phyloP scores from a whole-genome alignment of 1,139 yeast genomes.

The Taiozyma sp. region DNA sequence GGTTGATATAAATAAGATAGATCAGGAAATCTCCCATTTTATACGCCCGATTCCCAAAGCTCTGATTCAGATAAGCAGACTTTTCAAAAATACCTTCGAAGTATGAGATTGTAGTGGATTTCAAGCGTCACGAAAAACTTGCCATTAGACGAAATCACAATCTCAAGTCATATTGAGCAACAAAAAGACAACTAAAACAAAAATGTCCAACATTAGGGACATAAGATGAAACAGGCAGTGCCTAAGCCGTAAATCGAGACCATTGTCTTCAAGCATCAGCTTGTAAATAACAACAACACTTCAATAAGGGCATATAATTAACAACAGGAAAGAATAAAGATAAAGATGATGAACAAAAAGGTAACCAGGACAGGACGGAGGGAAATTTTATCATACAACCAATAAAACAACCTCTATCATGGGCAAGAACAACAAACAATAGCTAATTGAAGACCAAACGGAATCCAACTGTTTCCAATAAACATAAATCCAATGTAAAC shows the following conservation, averaged over 20 bases:
- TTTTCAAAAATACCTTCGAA: not conserved
- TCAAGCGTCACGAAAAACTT: not conserved
- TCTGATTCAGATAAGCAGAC: not conserved
- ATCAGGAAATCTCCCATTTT: not conserved
- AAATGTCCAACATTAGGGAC: not conserved
- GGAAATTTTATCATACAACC: not conserved
- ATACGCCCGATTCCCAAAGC: too few species aligned
- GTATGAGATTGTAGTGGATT: too few species aligned
- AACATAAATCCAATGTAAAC: not conserved
- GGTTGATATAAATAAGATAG: not conserved
- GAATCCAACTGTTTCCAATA: not conserved
- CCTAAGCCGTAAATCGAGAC: not conserved
- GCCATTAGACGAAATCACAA: not conserved
- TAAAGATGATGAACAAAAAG: not conserved
- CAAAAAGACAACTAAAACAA: not conserved
- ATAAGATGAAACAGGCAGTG: not conserved
- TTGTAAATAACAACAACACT: not conserved
- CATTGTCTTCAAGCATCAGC: not conserved
- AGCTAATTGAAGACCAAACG: not conserved
- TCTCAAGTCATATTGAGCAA: not conserved
- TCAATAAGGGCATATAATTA: slow-evolving; percentile 1
- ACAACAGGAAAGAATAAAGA: not conserved
- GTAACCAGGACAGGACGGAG: not conserved
- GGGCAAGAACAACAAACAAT: not conserved
- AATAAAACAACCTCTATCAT: not conserved